Conservation (phyloP, 768 basidiomycete species). For the Podaxis rugospora region DNA sequence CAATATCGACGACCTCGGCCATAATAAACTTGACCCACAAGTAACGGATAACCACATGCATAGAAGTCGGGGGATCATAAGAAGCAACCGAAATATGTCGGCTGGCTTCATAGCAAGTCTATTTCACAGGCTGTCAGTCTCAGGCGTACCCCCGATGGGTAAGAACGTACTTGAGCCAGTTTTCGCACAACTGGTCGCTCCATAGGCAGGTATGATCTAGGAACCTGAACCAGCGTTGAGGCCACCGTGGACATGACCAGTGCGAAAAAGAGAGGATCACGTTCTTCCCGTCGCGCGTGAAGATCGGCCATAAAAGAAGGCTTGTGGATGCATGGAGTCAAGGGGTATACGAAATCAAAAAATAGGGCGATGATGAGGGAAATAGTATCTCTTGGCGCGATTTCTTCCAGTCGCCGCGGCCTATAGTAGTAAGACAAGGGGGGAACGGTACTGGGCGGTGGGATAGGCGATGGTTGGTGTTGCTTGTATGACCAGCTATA, state of each 20-base stretch:
- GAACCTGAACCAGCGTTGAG: constrained; percentile 84
- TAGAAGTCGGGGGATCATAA: constrained; percentile 80
- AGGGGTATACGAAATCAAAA: constrained; percentile 90
- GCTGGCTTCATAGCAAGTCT: constrained; percentile 80
- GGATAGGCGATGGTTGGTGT: constrained; percentile 40
- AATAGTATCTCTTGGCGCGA: constrained; percentile 78
- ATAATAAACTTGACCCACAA: constrained; percentile 52
- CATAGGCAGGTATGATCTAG: constrained; percentile 85
- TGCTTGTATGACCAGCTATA: constrained; percentile 73
- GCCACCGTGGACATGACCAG: constrained; percentile 88
- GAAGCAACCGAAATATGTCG: constrained; percentile 75
- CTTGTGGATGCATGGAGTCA: constrained; percentile 89
- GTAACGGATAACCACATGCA: constrained; percentile 84
- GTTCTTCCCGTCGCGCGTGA: constrained; percentile 72
- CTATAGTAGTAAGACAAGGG: constrained; percentile 73
- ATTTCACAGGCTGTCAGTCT: constrained; percentile 11
- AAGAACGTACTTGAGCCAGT: constrained; percentile 52
- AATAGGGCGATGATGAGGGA: constrained; percentile 82
- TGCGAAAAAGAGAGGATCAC: constrained; percentile 87
- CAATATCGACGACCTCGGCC: constrained; percentile 4
- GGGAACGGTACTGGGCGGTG: constrained; percentile 45
- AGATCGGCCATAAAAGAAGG: constrained; percentile 92
- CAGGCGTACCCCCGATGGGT: constrained; percentile 2
- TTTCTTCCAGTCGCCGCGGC: constrained; percentile 74
- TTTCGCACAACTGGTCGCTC: constrained; percentile 80